Base-by-base conservation (phyloP, 306 rosid genomes). In the Ochetophila trinervis region DNA sequence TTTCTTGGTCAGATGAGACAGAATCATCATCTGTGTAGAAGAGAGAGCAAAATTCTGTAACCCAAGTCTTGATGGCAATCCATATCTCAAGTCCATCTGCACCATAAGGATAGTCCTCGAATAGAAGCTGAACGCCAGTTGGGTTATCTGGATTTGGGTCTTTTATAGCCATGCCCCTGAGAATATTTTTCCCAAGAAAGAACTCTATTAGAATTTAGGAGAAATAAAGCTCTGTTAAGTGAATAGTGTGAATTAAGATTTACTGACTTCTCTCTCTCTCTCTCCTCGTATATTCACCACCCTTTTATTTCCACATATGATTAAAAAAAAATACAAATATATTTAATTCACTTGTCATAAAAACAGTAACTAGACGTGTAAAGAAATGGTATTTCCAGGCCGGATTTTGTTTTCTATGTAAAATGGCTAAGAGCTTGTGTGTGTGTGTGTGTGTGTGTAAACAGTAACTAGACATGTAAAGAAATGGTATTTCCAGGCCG, bases 71-170 rank as follows among this genome's bases (percentile, higher is more conserved):
- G 57, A 90, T 87, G 67, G 89, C 82, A 10, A 74, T 60, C 95
- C 95, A 90, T 75, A 90, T 85, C 63, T 87, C 91, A 64, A 87
- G 83, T 62, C 95, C 96, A 66, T 90, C 95, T 24, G 63, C 78
- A 54, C 83, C 95, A 67, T 87, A 90, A 17, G 96, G 96, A 63
- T 90, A 90, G 66, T 90, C 96, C 51, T 53, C 21, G 62, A 87
- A 34, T 42, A 87, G 69, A 65, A 90, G 89, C 50, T 53, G 75
- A 74, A 90, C 72, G 60, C 89, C 91, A 2, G 75, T 62, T 6
- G 75, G 91, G 78, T 79, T 86, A 23, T 68, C 68, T 10, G 51
- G 73, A 65, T 84, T 69, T 64, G 71, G 60, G 55, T 79, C 90
- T 77, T 62, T 22, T 59, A 73, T 2, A 27, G 91, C 96, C 89